Evolutionary conservation across 306 rosid genomes (phyloP).

Genomic region (Luffa aegyptiaca): DNA sequence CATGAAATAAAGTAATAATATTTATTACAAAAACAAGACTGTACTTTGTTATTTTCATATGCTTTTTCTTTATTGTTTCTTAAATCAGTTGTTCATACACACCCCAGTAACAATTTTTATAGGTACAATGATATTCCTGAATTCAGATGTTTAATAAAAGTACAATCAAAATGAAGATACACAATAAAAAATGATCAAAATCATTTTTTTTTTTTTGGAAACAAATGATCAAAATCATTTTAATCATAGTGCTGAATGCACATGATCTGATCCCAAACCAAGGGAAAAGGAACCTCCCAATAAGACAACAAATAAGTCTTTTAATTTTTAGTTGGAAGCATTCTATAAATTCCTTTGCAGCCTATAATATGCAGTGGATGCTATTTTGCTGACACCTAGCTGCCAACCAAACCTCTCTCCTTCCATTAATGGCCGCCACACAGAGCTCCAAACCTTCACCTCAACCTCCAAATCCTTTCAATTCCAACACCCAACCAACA

Average conservation of each 20-base stretch:
- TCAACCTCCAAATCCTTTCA: slow-evolving; percentile 22
- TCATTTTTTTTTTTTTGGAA: too few relatives aligned
- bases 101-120: neutral
- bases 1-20: neutral
- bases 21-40: neutral
- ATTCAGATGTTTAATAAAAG: neutral
- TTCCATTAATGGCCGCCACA: slow-evolving; percentile 27
- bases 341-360: slow-evolving; percentile 10
- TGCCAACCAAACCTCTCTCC: slow-evolving; percentile 19
- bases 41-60: neutral
- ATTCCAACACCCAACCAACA: slow-evolving; percentile 13
- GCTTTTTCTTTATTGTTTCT: neutral
- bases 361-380: neutral
- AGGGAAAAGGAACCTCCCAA: neutral
- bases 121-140: neutral
- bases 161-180: neutral
- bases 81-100: neutral
- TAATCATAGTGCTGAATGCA: neutral
- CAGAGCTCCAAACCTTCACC: slow-evolving; percentile 20
- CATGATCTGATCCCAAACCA: neutral
- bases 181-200: neutral
- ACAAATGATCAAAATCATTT: neutral
- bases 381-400: slow-evolving; percentile 13
- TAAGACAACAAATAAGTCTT: neutral
- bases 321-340: neutral